Base-by-base conservation (phyloP, 352 stramenopile genomes). In the Phytopythium montanum region DNA sequence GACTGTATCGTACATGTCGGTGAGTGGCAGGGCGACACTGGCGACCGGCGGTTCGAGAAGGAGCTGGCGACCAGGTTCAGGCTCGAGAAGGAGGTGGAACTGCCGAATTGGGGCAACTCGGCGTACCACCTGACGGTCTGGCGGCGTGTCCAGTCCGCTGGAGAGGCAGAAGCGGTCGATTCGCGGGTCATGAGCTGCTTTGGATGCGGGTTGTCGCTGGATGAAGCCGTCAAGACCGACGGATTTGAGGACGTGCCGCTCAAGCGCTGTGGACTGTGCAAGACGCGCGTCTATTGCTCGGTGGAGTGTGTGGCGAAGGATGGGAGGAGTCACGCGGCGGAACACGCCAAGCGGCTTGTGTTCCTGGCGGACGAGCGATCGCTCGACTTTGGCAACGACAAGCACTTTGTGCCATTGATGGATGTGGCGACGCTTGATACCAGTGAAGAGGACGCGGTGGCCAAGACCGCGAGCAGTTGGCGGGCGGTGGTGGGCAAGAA, bases 21-120 rank as follows among this genome's bases (percentile, higher is more conserved):
- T 21, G 84, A 94, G 54, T 94, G 84, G 84, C 78, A 94, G 64
- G 81, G 84, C 23, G 81, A 91, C 57, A 90, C 84, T 13, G 84
- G 72, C 19, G 80, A 90, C 53, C 71, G 70, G 23, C 65, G 75
- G 45, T 94, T 92, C 46, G 84, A 94, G 58, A 75, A 66, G 9
- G 76, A 79, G 54, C 66, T 94, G 2, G 69, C 76, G 41, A 61
- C 64, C n/a, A 62, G 65, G 5, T 94, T 90, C 66, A 54, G 38
- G 18, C 66, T 91, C 3, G 68, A 79, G 49, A 62, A 80, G 49
- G 70, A 90, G 58, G 52, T 90, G 19, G 59, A 60, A 42, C 69
- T 94, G 54, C 84, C 84, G 18, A 94, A 92, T 54, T 94, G 81
- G 81, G 78, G 77, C 45, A 91, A 94, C 68, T 87, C 84, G 29